Conservation (phyloP, 306 rosid species). For the Trifolium dubium region DNA sequence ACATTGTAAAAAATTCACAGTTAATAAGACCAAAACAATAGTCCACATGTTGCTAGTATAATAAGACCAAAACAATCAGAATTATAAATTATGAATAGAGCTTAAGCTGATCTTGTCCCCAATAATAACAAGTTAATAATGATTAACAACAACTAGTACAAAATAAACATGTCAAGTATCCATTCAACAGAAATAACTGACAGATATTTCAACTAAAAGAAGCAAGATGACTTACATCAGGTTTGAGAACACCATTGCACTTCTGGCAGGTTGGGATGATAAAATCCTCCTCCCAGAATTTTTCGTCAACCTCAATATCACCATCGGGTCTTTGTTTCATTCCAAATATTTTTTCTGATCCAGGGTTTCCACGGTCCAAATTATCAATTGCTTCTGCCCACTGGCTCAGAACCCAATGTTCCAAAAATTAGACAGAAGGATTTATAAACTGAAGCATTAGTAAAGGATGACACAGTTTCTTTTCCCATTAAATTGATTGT, state of each 20-base stretch:
- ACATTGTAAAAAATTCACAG: constrained; percentile 14
- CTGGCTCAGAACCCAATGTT: constrained; percentile 48
- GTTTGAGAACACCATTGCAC: constrained; percentile 90
- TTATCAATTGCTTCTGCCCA: constrained; percentile 93
- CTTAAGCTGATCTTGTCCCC: constrained; percentile 19
- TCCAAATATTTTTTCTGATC: constrained; percentile 89
- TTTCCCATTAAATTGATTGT: constrained; percentile 10
- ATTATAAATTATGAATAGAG: background rate
- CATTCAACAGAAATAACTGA: constrained; percentile 3
- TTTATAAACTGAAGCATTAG: constrained; percentile 18
- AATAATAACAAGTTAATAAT: constrained; percentile 3
- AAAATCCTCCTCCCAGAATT: constrained; percentile 90
- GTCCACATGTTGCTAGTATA: constrained; percentile 8
- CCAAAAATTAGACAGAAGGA: constrained; percentile 25
- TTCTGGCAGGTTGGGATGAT: constrained; percentile 77
- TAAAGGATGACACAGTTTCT: constrained; percentile 4
- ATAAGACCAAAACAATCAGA: constrained; percentile 15
- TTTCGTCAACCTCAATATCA: constrained; percentile 93
- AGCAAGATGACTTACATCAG: constrained; percentile 68
- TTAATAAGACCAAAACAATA: constrained; percentile 25
- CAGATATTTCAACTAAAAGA: constrained; percentile 31
- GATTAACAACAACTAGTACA: constrained; percentile 10
- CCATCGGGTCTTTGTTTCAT: constrained; percentile 99
- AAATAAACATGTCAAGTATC: constrained; percentile 13
- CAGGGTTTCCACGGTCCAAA: constrained; percentile 71